Percentiles rank a stretch among this genome's conserved stretches.
phyloP scores from a whole-genome alignment of 2,329 filamentous ascomycete genomes.

The Penicillium italicum region DNA sequence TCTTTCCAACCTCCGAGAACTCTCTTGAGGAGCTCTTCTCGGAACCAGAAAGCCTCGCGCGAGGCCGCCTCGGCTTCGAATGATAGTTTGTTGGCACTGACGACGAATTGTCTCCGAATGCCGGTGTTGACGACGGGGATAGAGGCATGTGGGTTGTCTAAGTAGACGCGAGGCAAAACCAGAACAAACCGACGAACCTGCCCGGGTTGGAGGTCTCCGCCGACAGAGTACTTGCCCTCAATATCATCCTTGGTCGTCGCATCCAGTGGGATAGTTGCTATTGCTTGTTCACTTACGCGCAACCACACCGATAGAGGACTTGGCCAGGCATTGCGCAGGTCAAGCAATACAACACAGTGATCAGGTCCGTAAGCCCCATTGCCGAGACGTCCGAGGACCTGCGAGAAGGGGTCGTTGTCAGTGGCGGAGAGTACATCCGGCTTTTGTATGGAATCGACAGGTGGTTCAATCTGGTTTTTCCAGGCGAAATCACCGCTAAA shows the following conservation, averaged over 20 bases:
- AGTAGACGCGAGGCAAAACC: slow-evolving; percentile 69
- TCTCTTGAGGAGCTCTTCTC: slow-evolving; percentile 71
- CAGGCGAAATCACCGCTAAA: slow-evolving; percentile 68
- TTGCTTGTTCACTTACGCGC: slow-evolving; percentile 38
- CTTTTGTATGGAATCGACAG: slow-evolving; percentile 5
- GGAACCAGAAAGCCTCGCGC: slow-evolving; percentile 87
- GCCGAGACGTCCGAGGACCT: slow-evolving; percentile 44
- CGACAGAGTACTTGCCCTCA: slow-evolving; percentile 31
- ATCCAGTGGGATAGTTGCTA: slow-evolving; percentile 3
- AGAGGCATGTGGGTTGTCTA: slow-evolving; percentile 71
- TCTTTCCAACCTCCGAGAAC: slow-evolving; percentile 71
- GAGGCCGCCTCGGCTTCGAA: slow-evolving; percentile 74
- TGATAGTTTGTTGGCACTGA: slow-evolving; percentile 73
- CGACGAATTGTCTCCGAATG: slow-evolving; percentile 87
- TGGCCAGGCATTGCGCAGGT: slow-evolving; percentile 87
- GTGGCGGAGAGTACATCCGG: slow-evolving; percentile 20
- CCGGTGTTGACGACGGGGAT: slow-evolving; percentile 78
- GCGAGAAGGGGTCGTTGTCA: slow-evolving; percentile 44
- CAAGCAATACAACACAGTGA: slow-evolving; percentile 75
- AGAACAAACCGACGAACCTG: slow-evolving; percentile 70
- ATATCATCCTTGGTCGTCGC: slow-evolving; percentile 18
- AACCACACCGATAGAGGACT: slow-evolving; percentile 68
- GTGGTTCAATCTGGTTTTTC: slow-evolving; percentile 39
- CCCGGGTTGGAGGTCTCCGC: slow-evolving; percentile 53
- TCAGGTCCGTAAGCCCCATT: slow-evolving; percentile 50